A percentile compares a stretch with the other conserved stretches of the same genome.
Evolutionary conservation across 2,329 filamentous ascomycete genomes (phyloP).

Genomic region (Nectriaceae sp.): DNA sequence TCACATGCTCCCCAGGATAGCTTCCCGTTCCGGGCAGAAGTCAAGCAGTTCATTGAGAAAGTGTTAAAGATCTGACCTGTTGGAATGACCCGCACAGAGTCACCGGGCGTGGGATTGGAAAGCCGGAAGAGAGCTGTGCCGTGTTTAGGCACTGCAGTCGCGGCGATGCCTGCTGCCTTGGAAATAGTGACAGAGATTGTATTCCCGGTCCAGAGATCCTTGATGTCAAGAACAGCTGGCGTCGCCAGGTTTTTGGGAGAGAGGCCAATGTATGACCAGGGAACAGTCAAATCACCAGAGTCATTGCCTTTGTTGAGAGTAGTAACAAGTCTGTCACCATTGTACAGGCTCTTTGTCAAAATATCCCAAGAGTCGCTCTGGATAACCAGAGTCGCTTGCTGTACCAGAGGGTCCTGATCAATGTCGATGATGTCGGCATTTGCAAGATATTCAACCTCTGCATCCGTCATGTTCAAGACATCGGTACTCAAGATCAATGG

Average conservation of each 20-base stretch:
- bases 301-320: constrained; percentile 44
- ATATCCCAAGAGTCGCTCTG: constrained; percentile 46
- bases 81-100: constrained; percentile 28
- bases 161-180: constrained; percentile 24
- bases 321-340: constrained; percentile 49
- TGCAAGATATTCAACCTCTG: constrained; percentile 38
- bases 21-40: constrained; percentile 27
- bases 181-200: constrained; percentile 1
- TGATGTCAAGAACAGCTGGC: constrained; percentile 31
- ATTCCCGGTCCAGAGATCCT: constrained; percentile 46
- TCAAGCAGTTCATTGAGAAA: constrained; percentile 44
- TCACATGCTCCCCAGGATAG: constrained; percentile 37
- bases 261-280: constrained; percentile 39
- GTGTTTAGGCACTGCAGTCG: constrained; percentile 35
- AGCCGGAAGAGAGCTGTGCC: constrained; percentile 46
- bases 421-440: constrained; percentile 44
- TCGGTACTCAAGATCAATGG: constrained; percentile 41
- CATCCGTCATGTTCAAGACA: constrained; percentile 36
- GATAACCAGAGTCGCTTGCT: constrained; percentile 49
- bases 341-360: constrained; percentile 46
- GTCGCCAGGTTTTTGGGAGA: constrained; percentile 22
- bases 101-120: constrained; percentile 28
- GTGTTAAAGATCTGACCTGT: constrained; percentile 54
- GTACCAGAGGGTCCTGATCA: constrained; percentile 43
- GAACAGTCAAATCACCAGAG: constrained; percentile 31